A percentile compares a stretch with the other conserved stretches of the same genome.
Evolutionary conservation across 1,139 yeast species (phyloP).

Genomic region (Pneumocystis jirovecii): DNA sequence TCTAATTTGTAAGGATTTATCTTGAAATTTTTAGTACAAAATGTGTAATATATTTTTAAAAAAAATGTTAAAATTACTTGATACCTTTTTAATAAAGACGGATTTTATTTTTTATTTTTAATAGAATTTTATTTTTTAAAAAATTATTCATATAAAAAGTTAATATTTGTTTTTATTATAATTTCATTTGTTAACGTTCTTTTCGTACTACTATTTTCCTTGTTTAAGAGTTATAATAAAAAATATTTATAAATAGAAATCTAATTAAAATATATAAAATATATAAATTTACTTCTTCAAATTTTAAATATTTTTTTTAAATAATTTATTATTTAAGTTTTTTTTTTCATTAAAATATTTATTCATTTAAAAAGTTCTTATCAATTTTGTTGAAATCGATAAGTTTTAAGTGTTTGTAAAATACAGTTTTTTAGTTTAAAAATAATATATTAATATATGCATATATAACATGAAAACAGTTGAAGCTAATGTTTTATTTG

Average conservation of each 20-base stretch:
- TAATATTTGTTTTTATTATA: neutral
- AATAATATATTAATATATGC: neutral
- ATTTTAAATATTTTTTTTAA: no score
- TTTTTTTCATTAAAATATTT: no score
- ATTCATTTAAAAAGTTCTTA: neutral
- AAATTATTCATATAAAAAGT: no score
- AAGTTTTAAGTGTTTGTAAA: neutral
- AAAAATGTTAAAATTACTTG: neutral
- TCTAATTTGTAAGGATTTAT: neutral
- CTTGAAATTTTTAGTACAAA: neutral
- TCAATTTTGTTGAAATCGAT: neutral
- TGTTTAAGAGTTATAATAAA: no score
- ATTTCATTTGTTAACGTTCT: neutral
- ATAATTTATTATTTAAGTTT: no score
- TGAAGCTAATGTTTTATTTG: neutral
- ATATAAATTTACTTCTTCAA: no score
- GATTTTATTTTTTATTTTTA: neutral
- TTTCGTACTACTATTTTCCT: no score
- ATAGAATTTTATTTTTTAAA: neutral
- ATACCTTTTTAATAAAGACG: neutral
- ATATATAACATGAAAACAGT: neutral
- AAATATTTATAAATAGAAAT: no score
- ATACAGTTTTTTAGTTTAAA: neutral
- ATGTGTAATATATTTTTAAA: neutral
- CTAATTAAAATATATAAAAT: no score